These are phyloP conservation scores for Luffa aegyptiaca DNA, from an alignment of 306 rosid genomes.

Conservation along the genomic window DNA sequence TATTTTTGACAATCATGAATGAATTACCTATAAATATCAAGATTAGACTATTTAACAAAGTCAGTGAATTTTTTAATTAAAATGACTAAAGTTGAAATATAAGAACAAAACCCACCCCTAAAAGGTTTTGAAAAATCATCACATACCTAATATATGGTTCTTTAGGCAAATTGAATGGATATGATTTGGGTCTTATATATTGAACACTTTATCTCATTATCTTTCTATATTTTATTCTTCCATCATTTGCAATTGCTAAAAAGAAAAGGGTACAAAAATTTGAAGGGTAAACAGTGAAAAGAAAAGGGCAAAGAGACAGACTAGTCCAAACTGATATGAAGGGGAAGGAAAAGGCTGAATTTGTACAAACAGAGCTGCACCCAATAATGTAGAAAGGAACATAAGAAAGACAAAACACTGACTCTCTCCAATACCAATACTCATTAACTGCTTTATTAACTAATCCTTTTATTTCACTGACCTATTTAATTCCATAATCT, in stretches of 20 bases:
- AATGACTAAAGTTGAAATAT: no score
- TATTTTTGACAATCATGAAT: no score
- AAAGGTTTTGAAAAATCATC: background rate
- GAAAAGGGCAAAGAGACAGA: background rate
- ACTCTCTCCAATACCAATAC: background rate
- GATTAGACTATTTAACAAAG: background rate
- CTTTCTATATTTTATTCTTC: background rate
- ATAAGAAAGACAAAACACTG: background rate
- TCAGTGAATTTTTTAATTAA: no score
- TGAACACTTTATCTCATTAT: background rate
- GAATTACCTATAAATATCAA: no score
- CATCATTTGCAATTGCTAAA: background rate
- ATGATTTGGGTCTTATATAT: background rate
- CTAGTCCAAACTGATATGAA: background rate
- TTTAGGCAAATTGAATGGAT: background rate
- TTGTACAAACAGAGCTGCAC: background rate
- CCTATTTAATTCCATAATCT: background rate
- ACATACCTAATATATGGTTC: background rate
- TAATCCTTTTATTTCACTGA: background rate
- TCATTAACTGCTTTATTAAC: background rate
- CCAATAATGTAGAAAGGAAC: background rate
- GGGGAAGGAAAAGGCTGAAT: slow-evolving; percentile 3
- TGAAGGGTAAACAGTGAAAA: slow-evolving; percentile 7
- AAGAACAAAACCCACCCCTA: background rate
- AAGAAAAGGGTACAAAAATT: background rate